Evolutionary conservation across 768 basidiomycete species (phyloP).

Genomic region (Naganishia onofrii): DNA sequence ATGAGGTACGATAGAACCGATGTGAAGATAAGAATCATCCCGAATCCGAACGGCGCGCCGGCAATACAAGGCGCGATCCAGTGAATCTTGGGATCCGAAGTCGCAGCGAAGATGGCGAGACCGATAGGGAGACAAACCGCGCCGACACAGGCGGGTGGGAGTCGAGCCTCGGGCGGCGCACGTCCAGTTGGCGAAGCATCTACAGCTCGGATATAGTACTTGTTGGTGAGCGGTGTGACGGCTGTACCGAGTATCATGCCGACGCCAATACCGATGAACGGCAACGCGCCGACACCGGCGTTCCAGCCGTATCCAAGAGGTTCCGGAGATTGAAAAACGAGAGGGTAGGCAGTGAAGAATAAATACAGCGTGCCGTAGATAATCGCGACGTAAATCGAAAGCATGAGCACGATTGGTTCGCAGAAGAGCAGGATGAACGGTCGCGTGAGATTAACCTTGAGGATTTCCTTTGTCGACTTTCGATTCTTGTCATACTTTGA

Average conservation of each 20-base stretch:
- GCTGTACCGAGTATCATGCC: conserved; percentile 22
- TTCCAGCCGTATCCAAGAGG: conserved; percentile 31
- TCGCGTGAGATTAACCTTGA: conserved; percentile 28
- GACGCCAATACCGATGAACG: conserved; percentile 28
- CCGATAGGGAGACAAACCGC: conserved; percentile 62
- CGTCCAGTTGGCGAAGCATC: conserved; percentile 36
- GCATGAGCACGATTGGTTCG: conserved; percentile 41
- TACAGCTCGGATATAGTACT: conserved; percentile 20
- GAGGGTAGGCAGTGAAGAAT: conserved; percentile 40
- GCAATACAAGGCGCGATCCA: conserved; percentile 75
- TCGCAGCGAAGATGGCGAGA: conserved; percentile 70
- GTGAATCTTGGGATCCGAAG: conserved; percentile 59
- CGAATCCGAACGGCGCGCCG: conserved; percentile 50
- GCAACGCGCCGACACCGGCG: conserved; percentile 24
- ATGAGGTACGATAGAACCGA: conserved; percentile 19
- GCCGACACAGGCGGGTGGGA: conserved; percentile 59
- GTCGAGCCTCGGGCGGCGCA: conserved; percentile 66
- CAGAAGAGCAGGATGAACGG: conserved; percentile 58
- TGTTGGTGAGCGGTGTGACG: conserved; percentile 9
- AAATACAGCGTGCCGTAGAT: conserved; percentile 43
- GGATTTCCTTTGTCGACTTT: conserved; percentile 23
- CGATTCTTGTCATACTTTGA: conserved; percentile 23
- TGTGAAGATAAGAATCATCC: conserved; percentile 32
- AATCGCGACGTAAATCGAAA: conserved; percentile 35
- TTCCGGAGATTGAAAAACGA: conserved; percentile 35